These are phyloP conservation scores for Geotrichum europaeum DNA, from an alignment of 1,139 yeast genomes.

Conservation along the genomic window DNA sequence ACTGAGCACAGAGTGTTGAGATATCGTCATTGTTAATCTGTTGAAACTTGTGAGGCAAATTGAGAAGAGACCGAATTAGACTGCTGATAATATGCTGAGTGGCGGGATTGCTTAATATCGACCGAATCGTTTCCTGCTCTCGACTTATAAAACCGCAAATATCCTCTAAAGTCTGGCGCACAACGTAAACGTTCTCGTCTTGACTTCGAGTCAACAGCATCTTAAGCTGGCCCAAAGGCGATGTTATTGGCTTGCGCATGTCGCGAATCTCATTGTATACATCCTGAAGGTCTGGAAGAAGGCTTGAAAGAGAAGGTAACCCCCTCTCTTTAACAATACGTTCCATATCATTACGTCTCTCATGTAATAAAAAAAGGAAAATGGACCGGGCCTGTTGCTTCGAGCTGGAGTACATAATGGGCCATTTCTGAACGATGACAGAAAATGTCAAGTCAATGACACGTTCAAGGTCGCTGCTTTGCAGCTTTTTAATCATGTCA, in stretches of 20 bases:
- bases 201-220: constrained; percentile 43
- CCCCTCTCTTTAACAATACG: constrained; percentile 20
- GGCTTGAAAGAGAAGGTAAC: constrained; percentile 25
- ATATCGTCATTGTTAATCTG: constrained; percentile 39
- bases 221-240: constrained; percentile 5
- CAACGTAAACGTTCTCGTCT: constrained; percentile 70
- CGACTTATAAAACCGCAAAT: constrained; percentile 47
- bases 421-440: constrained; percentile 60
- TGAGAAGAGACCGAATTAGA: constrained; percentile 52
- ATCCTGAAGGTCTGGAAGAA: constrained; percentile 24
- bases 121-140: constrained; percentile 46
- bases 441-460: constrained; percentile 54
- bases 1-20: constrained; percentile 55
- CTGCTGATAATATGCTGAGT: constrained; percentile 38
- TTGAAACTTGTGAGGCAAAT: constrained; percentile 40
- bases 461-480: constrained; percentile 48
- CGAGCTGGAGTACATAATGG: constrained; percentile 29
- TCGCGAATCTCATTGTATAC: constrained; percentile 16
- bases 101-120: constrained; percentile 24
- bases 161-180: constrained; percentile 70
- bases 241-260: neutral
- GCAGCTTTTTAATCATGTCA: constrained; percentile 41
- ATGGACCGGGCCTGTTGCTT: constrained; percentile 21
- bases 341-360: constrained; percentile 15
- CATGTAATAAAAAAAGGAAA: constrained; percentile 21